Conservation (phyloP, 108 stramenopile genomes). For the Conticribra guillardii region DNA sequence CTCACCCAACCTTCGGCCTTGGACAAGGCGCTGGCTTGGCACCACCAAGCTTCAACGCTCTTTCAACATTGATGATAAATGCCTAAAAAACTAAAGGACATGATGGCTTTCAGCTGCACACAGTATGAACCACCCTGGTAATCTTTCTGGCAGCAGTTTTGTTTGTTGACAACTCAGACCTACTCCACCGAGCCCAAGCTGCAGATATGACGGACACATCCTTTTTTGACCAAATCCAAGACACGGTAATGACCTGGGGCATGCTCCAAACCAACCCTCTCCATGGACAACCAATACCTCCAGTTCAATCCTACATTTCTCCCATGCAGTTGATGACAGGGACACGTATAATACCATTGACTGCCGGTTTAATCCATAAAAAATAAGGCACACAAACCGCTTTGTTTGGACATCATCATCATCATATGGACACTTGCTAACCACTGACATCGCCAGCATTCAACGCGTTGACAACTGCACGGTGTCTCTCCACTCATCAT, state of each 20-base stretch:
- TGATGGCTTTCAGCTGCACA: neutral
- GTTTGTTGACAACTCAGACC: conserved; percentile 13
- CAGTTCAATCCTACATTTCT: too few species aligned
- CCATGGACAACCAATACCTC: too few species aligned
- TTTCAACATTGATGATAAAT: conserved; percentile 6
- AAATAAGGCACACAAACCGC: too few species aligned
- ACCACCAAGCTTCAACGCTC: conserved; percentile 3
- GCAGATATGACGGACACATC: neutral
- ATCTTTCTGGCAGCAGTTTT: neutral
- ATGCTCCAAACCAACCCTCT: too few species aligned
- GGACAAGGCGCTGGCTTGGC: conserved; percentile 11
- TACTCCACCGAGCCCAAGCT: neutral
- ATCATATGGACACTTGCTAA: too few species aligned
- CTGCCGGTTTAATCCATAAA: too few species aligned
- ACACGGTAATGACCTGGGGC: conserved; percentile 5
- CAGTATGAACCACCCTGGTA: neutral
- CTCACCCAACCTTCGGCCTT: conserved; percentile 1
- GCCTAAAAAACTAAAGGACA: neutral
- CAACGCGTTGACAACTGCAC: too few species aligned
- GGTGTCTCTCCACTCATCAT: too few species aligned
- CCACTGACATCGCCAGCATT: too few species aligned
- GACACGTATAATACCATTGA: too few species aligned
- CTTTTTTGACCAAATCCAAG: neutral
- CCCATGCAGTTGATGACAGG: too few species aligned
- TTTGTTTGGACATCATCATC: too few species aligned